Conservation (phyloP, 75 land plant genomes). For the Gnetum montanum region DNA sequence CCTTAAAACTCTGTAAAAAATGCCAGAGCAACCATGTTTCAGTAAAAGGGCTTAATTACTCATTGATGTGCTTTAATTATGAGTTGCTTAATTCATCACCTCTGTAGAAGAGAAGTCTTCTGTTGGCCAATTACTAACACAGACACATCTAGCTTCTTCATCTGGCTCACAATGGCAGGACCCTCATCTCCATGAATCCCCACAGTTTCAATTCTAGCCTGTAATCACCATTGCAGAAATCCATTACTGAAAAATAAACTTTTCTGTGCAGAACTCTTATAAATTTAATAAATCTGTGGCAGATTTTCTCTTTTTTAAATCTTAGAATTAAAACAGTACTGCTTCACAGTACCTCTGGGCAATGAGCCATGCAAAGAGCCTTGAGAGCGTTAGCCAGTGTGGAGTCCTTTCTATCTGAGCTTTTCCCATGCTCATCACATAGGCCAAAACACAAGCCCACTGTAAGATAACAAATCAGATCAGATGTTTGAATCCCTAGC, state of each 20-base stretch:
- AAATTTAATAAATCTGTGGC: too few species aligned
- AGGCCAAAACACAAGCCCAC: neutral
- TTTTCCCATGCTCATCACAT: too few species aligned
- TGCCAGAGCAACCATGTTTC: neutral
- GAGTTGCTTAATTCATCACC: neutral
- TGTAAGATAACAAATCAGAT: neutral
- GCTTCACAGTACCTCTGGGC: neutral
- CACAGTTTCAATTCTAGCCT: conserved; percentile 62
- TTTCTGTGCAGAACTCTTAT: too few species aligned
- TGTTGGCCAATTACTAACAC: conserved; percentile 59
- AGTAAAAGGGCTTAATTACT: neutral
- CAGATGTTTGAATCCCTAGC: neutral
- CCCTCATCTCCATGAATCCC: conserved; percentile 59
- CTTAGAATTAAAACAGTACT: too few species aligned
- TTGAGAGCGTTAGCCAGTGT: neutral
- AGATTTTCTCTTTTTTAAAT: too few species aligned
- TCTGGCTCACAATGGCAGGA: conserved; percentile 56
- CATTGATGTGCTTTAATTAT: neutral
- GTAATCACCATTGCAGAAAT: neutral
- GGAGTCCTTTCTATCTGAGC: too few species aligned
- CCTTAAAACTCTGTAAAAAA: neutral
- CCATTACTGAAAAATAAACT: too few species aligned
- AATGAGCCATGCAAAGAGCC: neutral
- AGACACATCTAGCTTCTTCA: conserved; percentile 67
- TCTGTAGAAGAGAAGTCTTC: conserved; percentile 34